These are phyloP conservation scores for Xylariaceae sp. DNA, from an alignment of 2,329 filamentous ascomycete genomes.

Conservation along the genomic window DNA sequence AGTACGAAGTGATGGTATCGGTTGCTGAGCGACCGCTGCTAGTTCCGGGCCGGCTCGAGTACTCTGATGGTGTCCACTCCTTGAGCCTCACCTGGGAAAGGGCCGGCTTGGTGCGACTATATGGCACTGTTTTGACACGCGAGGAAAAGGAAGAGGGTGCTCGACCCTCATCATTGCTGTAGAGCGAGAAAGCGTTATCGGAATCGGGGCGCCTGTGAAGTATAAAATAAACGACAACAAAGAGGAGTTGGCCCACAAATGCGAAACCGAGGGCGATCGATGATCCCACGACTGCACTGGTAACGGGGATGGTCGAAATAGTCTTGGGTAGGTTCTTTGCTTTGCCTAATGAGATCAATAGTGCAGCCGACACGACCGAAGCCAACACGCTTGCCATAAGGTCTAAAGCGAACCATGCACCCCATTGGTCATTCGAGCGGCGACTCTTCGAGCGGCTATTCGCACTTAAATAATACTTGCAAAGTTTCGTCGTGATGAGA, in stretches of 20 bases:
- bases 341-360: slow-evolving; percentile 39
- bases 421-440: slow-evolving; percentile 25
- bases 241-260: slow-evolving; percentile 44
- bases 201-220: slow-evolving; percentile 31
- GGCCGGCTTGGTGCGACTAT: slow-evolving; percentile 39
- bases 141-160: slow-evolving; percentile 27
- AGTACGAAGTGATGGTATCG: slow-evolving; percentile 43
- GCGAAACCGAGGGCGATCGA: slow-evolving; percentile 42
- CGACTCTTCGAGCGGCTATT: slow-evolving; percentile 19
- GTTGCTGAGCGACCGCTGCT: slow-evolving; percentile 41
- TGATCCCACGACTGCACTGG: slow-evolving; percentile 39
- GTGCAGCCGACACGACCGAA: slow-evolving; percentile 39
- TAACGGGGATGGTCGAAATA: slow-evolving; percentile 32
- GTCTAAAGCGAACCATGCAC: slow-evolving; percentile 32
- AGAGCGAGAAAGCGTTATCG: slow-evolving; percentile 27
- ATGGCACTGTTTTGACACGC: slow-evolving; percentile 49
- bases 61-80: slow-evolving; percentile 34
- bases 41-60: slow-evolving; percentile 40
- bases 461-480: slow-evolving; percentile 27
- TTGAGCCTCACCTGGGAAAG: slow-evolving; percentile 31
- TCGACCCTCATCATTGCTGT: slow-evolving; percentile 31
- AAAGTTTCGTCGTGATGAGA: slow-evolving; percentile 32
- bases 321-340: slow-evolving; percentile 26
- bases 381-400: slow-evolving; percentile 39
- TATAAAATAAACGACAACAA: slow-evolving; percentile 42